These are phyloP conservation scores for Suhomyces sp. DNA, from an alignment of 805 yeast genomes.

Conservation along the genomic window DNA sequence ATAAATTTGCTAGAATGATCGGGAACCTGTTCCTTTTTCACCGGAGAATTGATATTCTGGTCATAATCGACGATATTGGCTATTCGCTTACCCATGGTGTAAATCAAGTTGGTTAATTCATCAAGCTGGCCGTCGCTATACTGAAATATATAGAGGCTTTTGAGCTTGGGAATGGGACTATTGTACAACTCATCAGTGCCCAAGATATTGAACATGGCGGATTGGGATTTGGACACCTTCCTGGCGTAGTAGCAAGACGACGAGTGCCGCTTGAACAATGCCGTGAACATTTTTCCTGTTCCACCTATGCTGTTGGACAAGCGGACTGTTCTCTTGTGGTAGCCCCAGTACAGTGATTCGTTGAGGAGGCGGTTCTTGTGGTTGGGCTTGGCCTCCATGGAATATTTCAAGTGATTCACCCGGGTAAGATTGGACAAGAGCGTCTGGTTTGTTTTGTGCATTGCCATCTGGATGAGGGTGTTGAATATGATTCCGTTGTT, in stretches of 20 bases:
- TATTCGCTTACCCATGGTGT: conserved; percentile 5
- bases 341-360: conserved; percentile 9
- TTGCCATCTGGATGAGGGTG: conserved; percentile 7
- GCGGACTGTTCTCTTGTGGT: conserved; percentile 6
- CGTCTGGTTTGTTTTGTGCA: conserved; percentile 9
- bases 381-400: conserved; percentile 12
- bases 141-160: conserved; percentile 8
- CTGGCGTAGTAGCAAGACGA: conserved; percentile 12
- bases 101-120: conserved; percentile 6
- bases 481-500: conserved; percentile 8
- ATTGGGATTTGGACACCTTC: conserved; percentile 13
- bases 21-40: background rate
- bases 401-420: conserved; percentile 12
- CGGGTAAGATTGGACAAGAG: conserved; percentile 19
- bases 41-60: background rate
- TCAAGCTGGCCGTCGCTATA: conserved; percentile 11
- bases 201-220: background rate
- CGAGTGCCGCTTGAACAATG: conserved; percentile 8
- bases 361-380: conserved; percentile 8
- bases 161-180: conserved; percentile 5
- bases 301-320: conserved; percentile 8
- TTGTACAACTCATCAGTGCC: conserved; percentile 4
- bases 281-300: conserved; percentile 7
- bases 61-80: conserved; percentile 6
- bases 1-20: background rate